Percentiles rank a stretch among this genome's conserved stretches.
These are phyloP conservation scores for Leccinum aurantiacum DNA, from an alignment of 768 basidiomycete species.

Conservation along the genomic window DNA sequence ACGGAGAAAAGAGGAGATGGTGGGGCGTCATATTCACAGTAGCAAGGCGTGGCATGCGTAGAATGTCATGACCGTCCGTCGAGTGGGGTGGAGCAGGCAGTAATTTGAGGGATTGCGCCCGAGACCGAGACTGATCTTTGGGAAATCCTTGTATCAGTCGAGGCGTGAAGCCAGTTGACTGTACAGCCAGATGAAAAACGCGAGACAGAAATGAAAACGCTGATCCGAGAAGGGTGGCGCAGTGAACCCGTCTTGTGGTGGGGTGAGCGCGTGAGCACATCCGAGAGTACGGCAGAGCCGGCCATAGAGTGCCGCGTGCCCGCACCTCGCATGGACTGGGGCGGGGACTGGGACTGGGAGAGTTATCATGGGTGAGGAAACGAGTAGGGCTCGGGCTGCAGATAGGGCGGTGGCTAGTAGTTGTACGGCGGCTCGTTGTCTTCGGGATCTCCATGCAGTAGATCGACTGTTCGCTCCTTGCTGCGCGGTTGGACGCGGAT, in stretches of 20 bases:
- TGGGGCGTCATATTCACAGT: too few relatives aligned
- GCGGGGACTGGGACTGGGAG: constrained; percentile 29
- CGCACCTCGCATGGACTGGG: constrained; percentile 5
- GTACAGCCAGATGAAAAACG: background rate
- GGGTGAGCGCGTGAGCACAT: constrained; percentile 22
- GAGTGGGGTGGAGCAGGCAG: too few relatives aligned
- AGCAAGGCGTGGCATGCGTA: too few relatives aligned
- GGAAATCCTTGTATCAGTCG: too few relatives aligned
- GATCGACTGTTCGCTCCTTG: constrained; percentile 65
- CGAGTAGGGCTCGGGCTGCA: constrained; percentile 65
- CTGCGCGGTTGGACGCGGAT: constrained; percentile 27
- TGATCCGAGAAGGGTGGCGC: constrained; percentile 32
- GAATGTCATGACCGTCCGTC: too few relatives aligned
- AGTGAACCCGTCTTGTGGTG: constrained; percentile 20
- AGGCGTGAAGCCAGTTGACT: too few relatives aligned
- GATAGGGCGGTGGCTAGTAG: constrained; percentile 57
- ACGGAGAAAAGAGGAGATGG: too few relatives aligned
- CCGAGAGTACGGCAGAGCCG: constrained; percentile 16
- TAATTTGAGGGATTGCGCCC: too few relatives aligned
- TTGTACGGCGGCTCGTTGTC: constrained; percentile 42
- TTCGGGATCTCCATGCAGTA: constrained; percentile 56
- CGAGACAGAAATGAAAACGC: constrained; percentile 25
- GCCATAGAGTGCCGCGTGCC: constrained; percentile 22
- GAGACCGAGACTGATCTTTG: too few relatives aligned
- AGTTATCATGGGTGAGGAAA: constrained; percentile 3